A percentile compares a stretch with the other conserved stretches of the same genome.
These are phyloP conservation scores for Phytophthora ohioensis DNA, from an alignment of 352 stramenopile genomes.

Conservation along the genomic window DNA sequence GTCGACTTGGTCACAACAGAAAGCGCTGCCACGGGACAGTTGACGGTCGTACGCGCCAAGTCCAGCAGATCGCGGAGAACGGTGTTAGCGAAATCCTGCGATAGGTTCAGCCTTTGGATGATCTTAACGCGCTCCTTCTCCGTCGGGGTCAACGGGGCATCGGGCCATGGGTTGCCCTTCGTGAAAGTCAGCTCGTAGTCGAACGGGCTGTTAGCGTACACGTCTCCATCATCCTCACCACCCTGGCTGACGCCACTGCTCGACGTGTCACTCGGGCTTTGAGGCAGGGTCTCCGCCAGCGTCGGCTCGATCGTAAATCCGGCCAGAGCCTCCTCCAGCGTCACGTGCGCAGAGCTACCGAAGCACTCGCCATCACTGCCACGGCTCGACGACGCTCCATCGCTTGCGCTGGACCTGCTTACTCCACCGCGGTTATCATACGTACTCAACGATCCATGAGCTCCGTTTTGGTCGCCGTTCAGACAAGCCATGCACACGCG, in stretches of 20 bases:
- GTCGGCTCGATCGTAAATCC: conserved; percentile 56
- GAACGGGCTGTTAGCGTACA: conserved; percentile 64
- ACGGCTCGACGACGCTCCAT: conserved; percentile 35
- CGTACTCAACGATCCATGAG: conserved; percentile 36
- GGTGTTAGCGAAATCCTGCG: conserved; percentile 79
- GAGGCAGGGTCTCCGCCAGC: conserved; percentile 28
- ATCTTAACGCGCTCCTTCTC: conserved; percentile 65
- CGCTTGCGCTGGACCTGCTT: conserved; percentile 37
- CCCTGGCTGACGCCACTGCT: conserved; percentile 43
- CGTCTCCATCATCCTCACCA: conserved; percentile 64
- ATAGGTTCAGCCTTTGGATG: conserved; percentile 78
- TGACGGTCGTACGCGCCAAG: conserved; percentile 71
- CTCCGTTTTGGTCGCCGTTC: conserved; percentile 62
- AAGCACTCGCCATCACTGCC: conserved; percentile 47
- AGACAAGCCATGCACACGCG: conserved; percentile 79
- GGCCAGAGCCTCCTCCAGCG: conserved; percentile 46
- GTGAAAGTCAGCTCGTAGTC: conserved; percentile 75
- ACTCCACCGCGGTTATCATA: conserved; percentile 35
- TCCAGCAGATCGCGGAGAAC: conserved; percentile 79
- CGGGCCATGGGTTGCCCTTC: conserved; percentile 81
- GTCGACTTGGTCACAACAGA: conserved; percentile 76
- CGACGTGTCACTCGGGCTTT: conserved; percentile 46
- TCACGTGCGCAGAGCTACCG: conserved; percentile 46
- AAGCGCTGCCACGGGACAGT: conserved; percentile 75
- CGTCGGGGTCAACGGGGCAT: conserved; percentile 64